Conservation (phyloP, 148 eudicot species). For the Heliamphora exappendiculata region DNA sequence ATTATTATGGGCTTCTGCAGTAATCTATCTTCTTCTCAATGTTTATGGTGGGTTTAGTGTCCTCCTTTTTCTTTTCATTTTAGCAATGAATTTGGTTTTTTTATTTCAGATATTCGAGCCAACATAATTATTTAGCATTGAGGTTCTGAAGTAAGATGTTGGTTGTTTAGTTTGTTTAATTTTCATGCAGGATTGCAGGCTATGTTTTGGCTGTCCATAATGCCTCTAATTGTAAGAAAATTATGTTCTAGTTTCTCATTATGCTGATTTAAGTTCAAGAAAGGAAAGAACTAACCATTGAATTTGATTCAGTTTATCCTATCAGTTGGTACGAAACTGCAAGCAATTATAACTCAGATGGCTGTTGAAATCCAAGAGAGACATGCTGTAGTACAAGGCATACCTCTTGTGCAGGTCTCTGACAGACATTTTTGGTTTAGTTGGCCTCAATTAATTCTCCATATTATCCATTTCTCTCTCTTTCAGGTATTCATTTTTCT, state of each 20-base stretch:
- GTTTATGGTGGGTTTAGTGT: conserved; percentile 46
- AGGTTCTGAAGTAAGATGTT: neutral
- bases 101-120: neutral
- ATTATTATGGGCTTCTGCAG: conserved; percentile 66
- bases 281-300: conserved; percentile 14
- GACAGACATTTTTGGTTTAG: conserved; percentile 82
- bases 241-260: neutral
- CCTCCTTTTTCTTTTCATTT: neutral
- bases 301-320: conserved; percentile 44
- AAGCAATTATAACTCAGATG: conserved; percentile 77
- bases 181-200: conserved; percentile 48
- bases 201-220: conserved; percentile 54
- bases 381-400: conserved; percentile 91
- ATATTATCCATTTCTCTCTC: conserved; percentile 72
- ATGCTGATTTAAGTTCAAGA: neutral
- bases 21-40: conserved; percentile 61
- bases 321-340: conserved; percentile 84
- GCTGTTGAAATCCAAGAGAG: conserved; percentile 84
- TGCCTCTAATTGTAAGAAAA: conserved; percentile 70
- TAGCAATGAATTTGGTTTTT: neutral
- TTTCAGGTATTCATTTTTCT: conserved; percentile 54
- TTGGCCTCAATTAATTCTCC: conserved; percentile 58
- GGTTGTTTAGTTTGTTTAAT: neutral
- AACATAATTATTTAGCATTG: neutral
- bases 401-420: conserved; percentile 87